These are phyloP conservation scores for Mortierella sp. DNA, from an alignment of 371 early-diverging fungal species.

Conservation along the genomic window DNA sequence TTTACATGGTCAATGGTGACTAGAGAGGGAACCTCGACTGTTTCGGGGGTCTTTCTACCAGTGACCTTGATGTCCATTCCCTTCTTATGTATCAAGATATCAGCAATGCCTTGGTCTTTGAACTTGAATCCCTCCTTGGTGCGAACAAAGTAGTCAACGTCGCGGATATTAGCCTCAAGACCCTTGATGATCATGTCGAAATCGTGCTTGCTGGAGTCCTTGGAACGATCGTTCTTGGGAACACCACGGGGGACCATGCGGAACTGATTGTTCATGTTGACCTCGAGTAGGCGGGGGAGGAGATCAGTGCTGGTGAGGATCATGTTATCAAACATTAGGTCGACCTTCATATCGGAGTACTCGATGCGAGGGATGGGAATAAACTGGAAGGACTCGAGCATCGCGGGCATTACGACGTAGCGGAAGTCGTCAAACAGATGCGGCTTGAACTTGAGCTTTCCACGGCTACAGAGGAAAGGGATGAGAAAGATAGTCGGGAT, in stretches of 20 bases:
- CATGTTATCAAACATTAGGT: slow-evolving; percentile 73
- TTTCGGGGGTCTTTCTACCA: slow-evolving; percentile 57
- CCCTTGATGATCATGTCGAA: slow-evolving; percentile 59
- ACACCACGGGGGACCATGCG: slow-evolving; percentile 35
- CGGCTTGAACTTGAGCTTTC: slow-evolving; percentile 68
- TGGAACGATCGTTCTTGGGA: slow-evolving; percentile 16
- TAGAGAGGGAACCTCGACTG: slow-evolving; percentile 50
- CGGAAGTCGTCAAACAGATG: slow-evolving; percentile 70
- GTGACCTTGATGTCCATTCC: slow-evolving; percentile 62
- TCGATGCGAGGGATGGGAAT: slow-evolving; percentile 78
- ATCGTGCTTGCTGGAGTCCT: slow-evolving; percentile 57
- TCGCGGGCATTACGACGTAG: slow-evolving; percentile 63
- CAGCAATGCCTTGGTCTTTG: slow-evolving; percentile 72
- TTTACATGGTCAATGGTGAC: slow-evolving; percentile 65
- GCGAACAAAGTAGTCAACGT: slow-evolving; percentile 72
- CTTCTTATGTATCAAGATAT: slow-evolving; percentile 65
- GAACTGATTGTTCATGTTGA: slow-evolving; percentile 60
- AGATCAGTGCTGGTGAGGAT: slow-evolving; percentile 69
- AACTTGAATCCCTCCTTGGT: slow-evolving; percentile 71
- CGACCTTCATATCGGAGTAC: slow-evolving; percentile 67
- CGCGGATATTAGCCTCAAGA: slow-evolving; percentile 61
- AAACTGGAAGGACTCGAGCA: slow-evolving; percentile 71
- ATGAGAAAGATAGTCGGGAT: background rate
- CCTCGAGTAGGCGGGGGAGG: slow-evolving; percentile 71
- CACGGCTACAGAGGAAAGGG: slow-evolving; percentile 54